phyloP scores from a whole-genome alignment of 192 early-diverging fungal species.

The Rhizophagus prolifer region DNA sequence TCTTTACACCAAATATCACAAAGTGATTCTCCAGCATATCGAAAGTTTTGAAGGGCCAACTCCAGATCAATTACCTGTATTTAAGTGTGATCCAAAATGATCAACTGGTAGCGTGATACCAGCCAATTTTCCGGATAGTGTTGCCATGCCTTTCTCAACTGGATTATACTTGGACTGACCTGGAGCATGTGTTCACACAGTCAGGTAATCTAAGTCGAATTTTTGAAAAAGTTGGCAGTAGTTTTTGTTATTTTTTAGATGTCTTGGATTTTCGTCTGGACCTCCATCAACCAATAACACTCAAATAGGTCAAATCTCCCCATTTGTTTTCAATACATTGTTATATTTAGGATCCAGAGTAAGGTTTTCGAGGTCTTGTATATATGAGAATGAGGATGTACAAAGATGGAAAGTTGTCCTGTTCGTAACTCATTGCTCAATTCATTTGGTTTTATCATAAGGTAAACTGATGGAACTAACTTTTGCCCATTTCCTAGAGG shows the following conservation, averaged over 20 bases:
- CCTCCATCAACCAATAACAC: conserved; percentile 6
- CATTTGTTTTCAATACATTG: background rate
- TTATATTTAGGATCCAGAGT: background rate
- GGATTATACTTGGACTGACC: no score
- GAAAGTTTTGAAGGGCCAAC: no score
- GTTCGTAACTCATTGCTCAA: background rate
- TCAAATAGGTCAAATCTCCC: background rate
- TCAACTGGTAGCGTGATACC: no score
- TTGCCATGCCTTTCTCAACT: no score
- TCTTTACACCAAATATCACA: no score
- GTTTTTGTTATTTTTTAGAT: conserved; percentile 9
- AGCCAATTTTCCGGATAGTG: no score
- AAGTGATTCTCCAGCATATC: no score
- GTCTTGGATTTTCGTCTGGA: background rate
- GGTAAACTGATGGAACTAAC: background rate
- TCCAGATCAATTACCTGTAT: no score
- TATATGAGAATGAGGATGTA: background rate
- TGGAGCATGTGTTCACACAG: no score
- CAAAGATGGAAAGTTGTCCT: background rate
- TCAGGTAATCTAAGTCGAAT: no score
- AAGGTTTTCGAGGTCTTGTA: background rate
- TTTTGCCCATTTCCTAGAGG: background rate
- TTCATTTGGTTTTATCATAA: background rate
- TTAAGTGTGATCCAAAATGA: no score
- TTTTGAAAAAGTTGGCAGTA: background rate